Evolutionary conservation across 2,329 filamentous ascomycete genomes (phyloP).

Genomic region (Sordariomycetes sp.): DNA sequence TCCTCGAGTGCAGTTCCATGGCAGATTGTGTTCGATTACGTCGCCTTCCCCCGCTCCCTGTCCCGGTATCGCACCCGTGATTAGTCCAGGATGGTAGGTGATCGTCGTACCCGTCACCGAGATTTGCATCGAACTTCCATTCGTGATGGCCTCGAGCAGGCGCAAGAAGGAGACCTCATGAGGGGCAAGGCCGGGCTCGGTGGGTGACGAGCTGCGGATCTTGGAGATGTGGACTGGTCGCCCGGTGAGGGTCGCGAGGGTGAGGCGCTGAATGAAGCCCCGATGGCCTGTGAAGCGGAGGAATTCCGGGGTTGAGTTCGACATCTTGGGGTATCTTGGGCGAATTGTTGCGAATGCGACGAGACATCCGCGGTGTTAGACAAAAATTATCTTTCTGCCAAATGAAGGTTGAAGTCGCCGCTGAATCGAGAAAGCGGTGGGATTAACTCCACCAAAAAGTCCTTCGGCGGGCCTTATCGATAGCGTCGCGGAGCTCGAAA

Average conservation of each 20-base stretch:
- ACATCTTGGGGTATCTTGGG: slow-evolving; percentile 22
- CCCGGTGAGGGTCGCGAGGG: slow-evolving; percentile 86
- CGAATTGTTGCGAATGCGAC: neutral
- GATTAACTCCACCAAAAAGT: neutral
- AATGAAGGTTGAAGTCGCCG: neutral
- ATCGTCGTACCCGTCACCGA: slow-evolving; percentile 93
- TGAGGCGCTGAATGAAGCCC: slow-evolving; percentile 72
- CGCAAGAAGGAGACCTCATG: slow-evolving; percentile 95
- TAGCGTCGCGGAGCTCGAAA: slow-evolving; percentile 9
- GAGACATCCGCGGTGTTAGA: neutral
- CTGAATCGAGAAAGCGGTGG: slow-evolving; percentile 20
- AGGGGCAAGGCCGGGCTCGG: slow-evolving; percentile 78
- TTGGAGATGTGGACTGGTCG: slow-evolving; percentile 84
- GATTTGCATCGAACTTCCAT: slow-evolving; percentile 90
- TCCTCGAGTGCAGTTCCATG: slow-evolving; percentile 67
- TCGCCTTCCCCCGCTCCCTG: slow-evolving; percentile 62
- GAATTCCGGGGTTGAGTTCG: slow-evolving; percentile 38
- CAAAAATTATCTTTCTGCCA: slow-evolving; percentile 30
- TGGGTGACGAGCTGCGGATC: slow-evolving; percentile 80
- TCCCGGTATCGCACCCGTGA: slow-evolving; percentile 74
- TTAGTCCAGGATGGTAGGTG: slow-evolving; percentile 83
- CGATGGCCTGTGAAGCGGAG: slow-evolving; percentile 78
- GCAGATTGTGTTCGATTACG: slow-evolving; percentile 73
- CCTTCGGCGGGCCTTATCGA: slow-evolving; percentile 18
- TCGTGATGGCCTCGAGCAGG: slow-evolving; percentile 88